A percentile compares a stretch with the other conserved stretches of the same genome.
These are phyloP conservation scores for Curvularia verruculosa DNA, from an alignment of 2,329 filamentous ascomycete species.

Conservation along the genomic window DNA sequence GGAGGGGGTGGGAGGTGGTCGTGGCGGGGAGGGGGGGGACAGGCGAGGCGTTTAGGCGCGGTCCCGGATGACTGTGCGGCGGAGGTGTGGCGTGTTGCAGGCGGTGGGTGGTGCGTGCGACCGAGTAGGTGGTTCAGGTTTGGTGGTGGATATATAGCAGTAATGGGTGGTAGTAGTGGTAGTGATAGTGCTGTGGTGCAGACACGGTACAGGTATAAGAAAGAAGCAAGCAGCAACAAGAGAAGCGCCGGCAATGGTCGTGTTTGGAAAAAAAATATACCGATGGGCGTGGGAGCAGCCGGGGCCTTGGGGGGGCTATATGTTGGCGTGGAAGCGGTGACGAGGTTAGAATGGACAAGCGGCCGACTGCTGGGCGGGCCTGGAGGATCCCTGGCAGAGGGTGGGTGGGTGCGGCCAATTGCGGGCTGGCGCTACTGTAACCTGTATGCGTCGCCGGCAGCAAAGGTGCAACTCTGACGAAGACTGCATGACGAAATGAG, in stretches of 20 bases:
- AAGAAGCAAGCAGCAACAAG: background rate
- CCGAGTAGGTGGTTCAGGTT: background rate
- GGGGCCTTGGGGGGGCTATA: slow-evolving; percentile 33
- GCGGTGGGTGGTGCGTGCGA: background rate
- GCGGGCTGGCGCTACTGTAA: slow-evolving; percentile 30
- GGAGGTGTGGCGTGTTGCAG: slow-evolving; percentile 4
- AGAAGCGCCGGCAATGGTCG: background rate
- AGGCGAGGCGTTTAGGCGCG: slow-evolving; percentile 10
- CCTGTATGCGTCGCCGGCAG: slow-evolving; percentile 27
- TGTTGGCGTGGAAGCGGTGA: slow-evolving; percentile 34
- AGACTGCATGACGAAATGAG: slow-evolving; percentile 5
- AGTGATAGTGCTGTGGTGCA: background rate
- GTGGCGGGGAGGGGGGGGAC: slow-evolving; percentile 21
- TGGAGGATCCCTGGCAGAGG: slow-evolving; percentile 24
- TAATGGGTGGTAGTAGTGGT: background rate
- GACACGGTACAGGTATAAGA: background rate
- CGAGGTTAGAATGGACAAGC: slow-evolving; percentile 24
- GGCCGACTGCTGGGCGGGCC: slow-evolving; percentile 26
- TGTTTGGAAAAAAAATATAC: slow-evolving; percentile 9
- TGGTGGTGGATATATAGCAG: background rate
- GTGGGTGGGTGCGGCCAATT: slow-evolving; percentile 31
- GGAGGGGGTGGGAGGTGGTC: too few species aligned
- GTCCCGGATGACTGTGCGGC: slow-evolving; percentile 17
- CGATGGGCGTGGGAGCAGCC: slow-evolving; percentile 10
- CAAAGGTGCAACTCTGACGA: slow-evolving; percentile 38